Evolutionary conservation across 2,329 filamentous ascomycete species (phyloP).

Genomic region (Colletotrichum eremochloae): DNA sequence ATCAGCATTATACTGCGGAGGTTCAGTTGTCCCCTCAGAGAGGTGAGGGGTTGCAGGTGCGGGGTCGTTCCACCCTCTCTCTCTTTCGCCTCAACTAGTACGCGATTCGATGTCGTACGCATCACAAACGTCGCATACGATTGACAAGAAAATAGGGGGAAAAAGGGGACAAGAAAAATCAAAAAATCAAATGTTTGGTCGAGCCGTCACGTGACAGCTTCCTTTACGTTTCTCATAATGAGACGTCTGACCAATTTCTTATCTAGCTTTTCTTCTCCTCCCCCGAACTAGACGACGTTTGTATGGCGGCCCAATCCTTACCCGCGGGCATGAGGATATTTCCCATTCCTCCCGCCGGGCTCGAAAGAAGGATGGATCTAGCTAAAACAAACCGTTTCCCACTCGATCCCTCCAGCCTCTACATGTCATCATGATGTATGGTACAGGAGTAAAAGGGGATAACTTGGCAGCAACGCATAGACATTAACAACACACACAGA

Average conservation of each 20-base stretch:
- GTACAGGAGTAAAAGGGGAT: too few species aligned
- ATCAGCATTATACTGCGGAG: background rate
- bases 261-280: too few species aligned
- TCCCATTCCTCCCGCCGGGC: background rate
- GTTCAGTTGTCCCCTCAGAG: background rate
- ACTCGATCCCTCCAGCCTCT: background rate
- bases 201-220: too few species aligned
- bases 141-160: too few species aligned
- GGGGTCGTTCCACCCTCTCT: background rate
- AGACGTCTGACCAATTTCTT: too few species aligned
- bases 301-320: background rate
- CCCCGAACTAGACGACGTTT: background rate
- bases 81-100: background rate
- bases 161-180: too few species aligned
- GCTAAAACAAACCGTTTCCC: background rate
- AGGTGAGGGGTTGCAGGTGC: constrained; percentile 7
- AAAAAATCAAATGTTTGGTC: too few species aligned
- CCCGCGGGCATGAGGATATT: background rate
- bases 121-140: background rate
- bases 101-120: background rate
- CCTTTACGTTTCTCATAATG: too few species aligned
- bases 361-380: background rate
- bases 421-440: background rate
- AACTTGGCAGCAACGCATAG: background rate
- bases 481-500: too few species aligned